Evolutionary conservation across 2,329 filamentous ascomycete genomes (phyloP).

Genomic region (Colletotrichum ledebouriae): DNA sequence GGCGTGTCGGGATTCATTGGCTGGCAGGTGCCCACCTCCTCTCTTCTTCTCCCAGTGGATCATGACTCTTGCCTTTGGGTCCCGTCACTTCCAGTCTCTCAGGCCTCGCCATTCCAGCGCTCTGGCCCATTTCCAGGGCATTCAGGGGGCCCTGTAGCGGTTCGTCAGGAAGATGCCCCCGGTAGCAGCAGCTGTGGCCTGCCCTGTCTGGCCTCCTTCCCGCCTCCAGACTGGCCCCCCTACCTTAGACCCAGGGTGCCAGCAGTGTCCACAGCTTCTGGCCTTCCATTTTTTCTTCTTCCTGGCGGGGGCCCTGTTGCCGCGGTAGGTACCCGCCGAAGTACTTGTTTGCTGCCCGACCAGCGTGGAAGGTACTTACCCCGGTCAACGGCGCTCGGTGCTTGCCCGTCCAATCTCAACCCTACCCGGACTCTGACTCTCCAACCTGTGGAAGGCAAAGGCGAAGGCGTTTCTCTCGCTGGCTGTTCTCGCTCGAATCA

Average conservation of each 20-base stretch:
- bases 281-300: constrained; percentile 16
- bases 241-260: not conserved
- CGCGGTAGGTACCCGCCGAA: not conserved
- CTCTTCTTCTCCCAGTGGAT: not conserved
- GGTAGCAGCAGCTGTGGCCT: not conserved
- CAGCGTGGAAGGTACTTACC: too few relatives aligned
- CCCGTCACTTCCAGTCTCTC: not conserved
- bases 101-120: not conserved
- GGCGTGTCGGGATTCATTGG: constrained; percentile 39
- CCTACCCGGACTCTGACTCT: too few relatives aligned
- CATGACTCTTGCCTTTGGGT: constrained; percentile 21
- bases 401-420: constrained; percentile 27
- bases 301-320: constrained; percentile 28
- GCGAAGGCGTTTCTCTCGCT: constrained; percentile 11
- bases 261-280: constrained; percentile 18
- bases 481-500: not conserved
- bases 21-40: not conserved
- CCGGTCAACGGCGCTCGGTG: constrained; percentile 26
- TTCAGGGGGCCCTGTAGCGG: not conserved
- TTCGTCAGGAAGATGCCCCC: not conserved
- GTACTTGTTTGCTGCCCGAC: too few relatives aligned
- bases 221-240: constrained; percentile 9
- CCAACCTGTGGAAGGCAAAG: not conserved
- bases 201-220: constrained; percentile 6
- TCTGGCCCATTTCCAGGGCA: too few relatives aligned